Conservation (phyloP, 2,329 filamentous ascomycete genomes). For the Furcasterigmium furcatum region DNA sequence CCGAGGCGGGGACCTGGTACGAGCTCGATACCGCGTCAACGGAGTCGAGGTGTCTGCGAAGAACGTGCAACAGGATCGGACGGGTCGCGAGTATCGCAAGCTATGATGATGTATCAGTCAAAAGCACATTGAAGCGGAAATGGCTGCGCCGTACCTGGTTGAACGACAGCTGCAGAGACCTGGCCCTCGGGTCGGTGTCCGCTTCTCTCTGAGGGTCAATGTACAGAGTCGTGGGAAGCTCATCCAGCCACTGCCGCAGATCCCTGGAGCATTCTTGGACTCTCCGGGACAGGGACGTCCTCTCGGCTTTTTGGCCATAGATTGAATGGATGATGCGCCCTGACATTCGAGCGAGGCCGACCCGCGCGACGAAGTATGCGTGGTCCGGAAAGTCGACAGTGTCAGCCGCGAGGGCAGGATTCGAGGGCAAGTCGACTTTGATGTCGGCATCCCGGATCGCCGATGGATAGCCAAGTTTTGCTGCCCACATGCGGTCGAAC, state of each 20-base stretch:
- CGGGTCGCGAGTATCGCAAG: slow-evolving; percentile 28
- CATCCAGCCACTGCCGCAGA: slow-evolving; percentile 24
- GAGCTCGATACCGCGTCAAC: slow-evolving; percentile 12
- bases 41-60: slow-evolving; percentile 22
- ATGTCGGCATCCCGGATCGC: slow-evolving; percentile 46
- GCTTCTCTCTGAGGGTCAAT: slow-evolving; percentile 15
- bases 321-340: slow-evolving; percentile 24
- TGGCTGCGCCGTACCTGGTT: slow-evolving; percentile 17
- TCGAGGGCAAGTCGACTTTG: slow-evolving; percentile 36
- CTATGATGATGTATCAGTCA: too few relatives aligned
- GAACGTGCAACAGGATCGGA: slow-evolving; percentile 28
- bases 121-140: too few relatives aligned
- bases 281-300: slow-evolving; percentile 24
- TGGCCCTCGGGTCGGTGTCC: slow-evolving; percentile 17
- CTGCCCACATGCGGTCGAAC: slow-evolving; percentile 43
- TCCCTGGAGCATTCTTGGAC: slow-evolving; percentile 26
- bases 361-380: slow-evolving; percentile 26
- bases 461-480: slow-evolving; percentile 43
- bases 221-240: slow-evolving; percentile 24
- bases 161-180: slow-evolving; percentile 28
- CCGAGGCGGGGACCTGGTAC: slow-evolving; percentile 23
- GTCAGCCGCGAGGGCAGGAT: slow-evolving; percentile 20
- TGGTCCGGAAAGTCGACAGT: slow-evolving; percentile 26
- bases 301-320: slow-evolving; percentile 23
- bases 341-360: slow-evolving; percentile 30